Evolutionary conservation across 2,329 filamentous ascomycete species (phyloP).

Genomic region (Zymoseptoria ardabiliae): DNA sequence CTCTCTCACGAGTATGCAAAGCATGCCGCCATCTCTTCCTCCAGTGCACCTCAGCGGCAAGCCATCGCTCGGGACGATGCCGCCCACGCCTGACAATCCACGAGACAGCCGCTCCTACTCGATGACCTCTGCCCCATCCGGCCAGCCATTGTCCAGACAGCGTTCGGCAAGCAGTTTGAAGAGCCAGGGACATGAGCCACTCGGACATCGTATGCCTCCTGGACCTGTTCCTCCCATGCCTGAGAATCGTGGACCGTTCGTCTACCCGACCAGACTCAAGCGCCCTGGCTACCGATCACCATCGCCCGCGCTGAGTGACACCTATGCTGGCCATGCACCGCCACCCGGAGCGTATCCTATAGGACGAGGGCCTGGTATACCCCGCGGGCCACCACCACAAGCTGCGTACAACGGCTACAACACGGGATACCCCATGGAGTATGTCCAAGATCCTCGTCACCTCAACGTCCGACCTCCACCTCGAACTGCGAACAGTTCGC

Average conservation of each 20-base stretch:
- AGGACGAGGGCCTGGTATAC: constrained; percentile 16
- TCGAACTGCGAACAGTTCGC: constrained; percentile 20
- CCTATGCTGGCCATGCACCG: constrained; percentile 21
- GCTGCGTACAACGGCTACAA: constrained; percentile 26
- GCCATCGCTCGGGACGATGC: constrained; percentile 15
- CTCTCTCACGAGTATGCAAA: constrained; percentile 36
- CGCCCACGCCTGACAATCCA: constrained; percentile 17
- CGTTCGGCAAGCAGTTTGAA: constrained; percentile 41
- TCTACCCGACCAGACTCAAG: constrained; percentile 37
- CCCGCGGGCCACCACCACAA: constrained; percentile 17
- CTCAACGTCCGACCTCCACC: constrained; percentile 23
- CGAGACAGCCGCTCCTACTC: constrained; percentile 39
- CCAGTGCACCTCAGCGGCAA: constrained; percentile 16
- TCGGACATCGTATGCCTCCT: constrained; percentile 25
- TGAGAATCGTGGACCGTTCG: constrained; percentile 34
- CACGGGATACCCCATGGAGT: constrained; percentile 21
- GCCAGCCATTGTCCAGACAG: constrained; percentile 34
- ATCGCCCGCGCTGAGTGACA: constrained; percentile 40
- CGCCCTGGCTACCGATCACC: constrained; percentile 36
- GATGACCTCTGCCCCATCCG: constrained; percentile 32
- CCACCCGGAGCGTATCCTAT: constrained; percentile 22
- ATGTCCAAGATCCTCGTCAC: constrained; percentile 16
- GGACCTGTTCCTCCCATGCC: constrained; percentile 28
- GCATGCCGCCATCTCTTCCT: constrained; percentile 35
- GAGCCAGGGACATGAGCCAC: constrained; percentile 32